These are phyloP conservation scores for Papiliotrema fonsecae DNA, from an alignment of 1,284 basidiomycete species.

Conservation along the genomic window DNA sequence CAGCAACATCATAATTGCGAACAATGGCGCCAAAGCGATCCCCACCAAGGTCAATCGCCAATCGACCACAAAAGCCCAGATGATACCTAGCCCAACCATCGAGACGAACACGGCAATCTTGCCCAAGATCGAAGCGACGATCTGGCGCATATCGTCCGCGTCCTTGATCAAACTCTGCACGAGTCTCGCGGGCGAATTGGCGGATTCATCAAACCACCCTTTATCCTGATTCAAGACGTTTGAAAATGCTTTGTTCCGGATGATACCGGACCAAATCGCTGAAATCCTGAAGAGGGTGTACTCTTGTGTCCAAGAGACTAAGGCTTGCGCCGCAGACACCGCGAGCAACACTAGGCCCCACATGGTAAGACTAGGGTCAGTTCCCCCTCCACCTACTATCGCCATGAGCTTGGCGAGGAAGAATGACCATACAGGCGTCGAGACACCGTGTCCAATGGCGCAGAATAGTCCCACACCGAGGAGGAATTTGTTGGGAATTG, in stretches of 20 bases:
- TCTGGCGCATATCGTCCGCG: constrained; percentile 76
- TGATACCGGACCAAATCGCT: constrained; percentile 66
- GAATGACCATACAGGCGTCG: constrained; percentile 88
- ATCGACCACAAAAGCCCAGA: constrained; percentile 81
- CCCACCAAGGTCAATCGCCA: constrained; percentile 95
- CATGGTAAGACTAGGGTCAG: constrained; percentile 58
- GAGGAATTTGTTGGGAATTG: constrained; percentile 68
- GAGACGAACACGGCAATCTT: constrained; percentile 67
- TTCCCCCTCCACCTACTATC: constrained; percentile 67
- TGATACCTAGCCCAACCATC: constrained; percentile 76
- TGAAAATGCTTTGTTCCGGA: constrained; percentile 61
- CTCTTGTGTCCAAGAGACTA: constrained; percentile 68
- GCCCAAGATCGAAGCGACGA: constrained; percentile 70
- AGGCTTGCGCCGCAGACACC: constrained; percentile 68
- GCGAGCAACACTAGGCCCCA: constrained; percentile 55
- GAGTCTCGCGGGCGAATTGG: constrained; percentile 62
- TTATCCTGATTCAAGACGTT: constrained; percentile 77
- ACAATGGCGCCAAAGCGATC: constrained; percentile 78
- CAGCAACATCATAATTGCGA: constrained; percentile 65
- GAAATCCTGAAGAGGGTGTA: constrained; percentile 69
- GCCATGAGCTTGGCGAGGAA: constrained; percentile 77
- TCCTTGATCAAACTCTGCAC: constrained; percentile 83
- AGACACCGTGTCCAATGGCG: constrained; percentile 66
- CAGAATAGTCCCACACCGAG: constrained; percentile 64
- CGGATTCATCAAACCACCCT: constrained; percentile 75